phyloP scores from a whole-genome alignment of 129 eudicot species.

The Apium graveolens region DNA sequence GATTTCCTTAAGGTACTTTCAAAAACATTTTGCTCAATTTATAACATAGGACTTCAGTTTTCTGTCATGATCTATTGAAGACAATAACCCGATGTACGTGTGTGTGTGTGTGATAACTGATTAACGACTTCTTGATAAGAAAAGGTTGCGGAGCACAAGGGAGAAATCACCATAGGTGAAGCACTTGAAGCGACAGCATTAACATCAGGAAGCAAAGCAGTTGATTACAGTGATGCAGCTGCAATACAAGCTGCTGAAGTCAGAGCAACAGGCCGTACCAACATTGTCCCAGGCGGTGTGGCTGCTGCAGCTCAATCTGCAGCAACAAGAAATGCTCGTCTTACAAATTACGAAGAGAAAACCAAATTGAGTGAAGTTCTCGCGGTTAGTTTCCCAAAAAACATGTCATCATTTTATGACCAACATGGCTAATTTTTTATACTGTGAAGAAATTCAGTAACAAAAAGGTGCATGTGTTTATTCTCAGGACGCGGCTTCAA shows the following conservation, averaged over 20 bases:
- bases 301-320: slow-evolving; percentile 99
- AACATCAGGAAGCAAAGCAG: slow-evolving; percentile 71
- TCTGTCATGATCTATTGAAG: background rate
- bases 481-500: slow-evolving; percentile 63
- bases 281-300: slow-evolving; percentile 90
- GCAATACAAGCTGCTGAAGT: slow-evolving; percentile 99
- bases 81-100: background rate
- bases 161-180: slow-evolving; percentile 76
- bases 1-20: too few species aligned
- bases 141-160: slow-evolving; percentile 12
- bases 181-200: slow-evolving; percentile 95
- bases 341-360: slow-evolving; percentile 62
- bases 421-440: background rate
- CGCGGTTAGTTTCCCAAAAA: slow-evolving; percentile 28
- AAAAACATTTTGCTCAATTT: too few species aligned
- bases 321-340: slow-evolving; percentile 76
- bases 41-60: background rate
- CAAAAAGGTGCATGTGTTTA: background rate
- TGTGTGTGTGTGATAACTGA: background rate
- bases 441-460: background rate
- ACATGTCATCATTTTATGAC: background rate
- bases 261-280: slow-evolving; percentile 93
- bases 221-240: slow-evolving; percentile 93
- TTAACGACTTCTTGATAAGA: background rate
- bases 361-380: slow-evolving; percentile 74